These are phyloP conservation scores for Cutaneotrichosporon cyanovorans DNA, from an alignment of 1,284 basidiomycete genomes.

Conservation along the genomic window DNA sequence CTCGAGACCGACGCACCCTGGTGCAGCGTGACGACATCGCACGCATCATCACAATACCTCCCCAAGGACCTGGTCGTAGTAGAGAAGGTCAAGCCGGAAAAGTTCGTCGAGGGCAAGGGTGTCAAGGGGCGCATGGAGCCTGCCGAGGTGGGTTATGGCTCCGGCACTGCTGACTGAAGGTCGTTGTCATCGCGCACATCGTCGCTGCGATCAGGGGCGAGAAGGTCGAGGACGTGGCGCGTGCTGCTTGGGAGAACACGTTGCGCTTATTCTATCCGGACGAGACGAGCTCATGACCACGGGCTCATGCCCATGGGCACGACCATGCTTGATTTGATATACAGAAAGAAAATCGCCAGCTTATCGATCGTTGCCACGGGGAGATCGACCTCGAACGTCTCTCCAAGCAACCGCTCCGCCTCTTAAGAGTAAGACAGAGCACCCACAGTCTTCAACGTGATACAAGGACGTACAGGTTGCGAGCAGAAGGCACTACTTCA, in stretches of 20 bases:
- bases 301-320: no score
- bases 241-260: constrained; percentile 62
- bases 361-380: no score
- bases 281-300: constrained; percentile 7
- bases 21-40: constrained; percentile 70
- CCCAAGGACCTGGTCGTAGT: constrained; percentile 53
- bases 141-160: constrained; percentile 43
- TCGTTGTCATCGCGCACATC: constrained; percentile 71
- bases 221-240: constrained; percentile 55
- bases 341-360: no score
- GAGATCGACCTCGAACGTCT: no score
- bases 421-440: no score
- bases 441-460: no score
- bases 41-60: constrained; percentile 60
- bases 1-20: constrained; percentile 82
- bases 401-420: no score
- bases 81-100: constrained; percentile 58
- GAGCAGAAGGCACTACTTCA: no score
- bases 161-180: constrained; percentile 22
- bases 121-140: constrained; percentile 84
- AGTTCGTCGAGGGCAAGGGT: constrained; percentile 55
- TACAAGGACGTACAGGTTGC: no score
- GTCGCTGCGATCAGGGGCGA: constrained; percentile 56
- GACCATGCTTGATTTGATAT: no score
- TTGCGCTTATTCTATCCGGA: constrained; percentile 53